These are phyloP conservation scores for Xylaria sp. DNA, from an alignment of 2,329 filamentous ascomycete genomes.

Conservation along the genomic window DNA sequence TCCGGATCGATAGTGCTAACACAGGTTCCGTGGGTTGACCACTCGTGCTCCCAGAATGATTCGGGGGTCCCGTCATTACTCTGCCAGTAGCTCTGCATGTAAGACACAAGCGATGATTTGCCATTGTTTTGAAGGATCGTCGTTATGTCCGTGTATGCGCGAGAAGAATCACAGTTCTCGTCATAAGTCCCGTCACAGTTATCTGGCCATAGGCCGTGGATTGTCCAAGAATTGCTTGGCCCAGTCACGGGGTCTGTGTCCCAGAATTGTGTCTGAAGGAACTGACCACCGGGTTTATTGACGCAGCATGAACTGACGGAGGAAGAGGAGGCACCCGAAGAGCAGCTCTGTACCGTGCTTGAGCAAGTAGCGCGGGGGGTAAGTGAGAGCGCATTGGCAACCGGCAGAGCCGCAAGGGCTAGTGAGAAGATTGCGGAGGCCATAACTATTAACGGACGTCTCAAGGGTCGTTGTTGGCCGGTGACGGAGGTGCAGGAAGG, in stretches of 20 bases:
- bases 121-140: conserved; percentile 62
- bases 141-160: conserved; percentile 73
- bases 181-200: conserved; percentile 77
- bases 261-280: conserved; percentile 83
- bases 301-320: conserved; percentile 74
- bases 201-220: conserved; percentile 76
- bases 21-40: conserved; percentile 77
- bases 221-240: conserved; percentile 75
- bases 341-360: conserved; percentile 35
- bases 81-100: conserved; percentile 79
- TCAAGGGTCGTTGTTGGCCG: background rate
- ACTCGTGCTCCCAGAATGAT: conserved; percentile 78
- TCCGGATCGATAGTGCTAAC: conserved; percentile 72
- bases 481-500: background rate
- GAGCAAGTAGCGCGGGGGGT: conserved; percentile 22
- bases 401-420: conserved; percentile 20
- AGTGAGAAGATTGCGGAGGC: conserved; percentile 1
- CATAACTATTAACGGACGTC: conserved; percentile 8
- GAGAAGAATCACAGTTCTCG: conserved; percentile 68
- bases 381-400: conserved; percentile 7
- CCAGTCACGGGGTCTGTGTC: conserved; percentile 72
- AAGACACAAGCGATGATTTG: conserved; percentile 64
- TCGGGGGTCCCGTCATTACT: conserved; percentile 71
- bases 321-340: conserved; percentile 35
- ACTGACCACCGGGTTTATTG: conserved; percentile 75